Evolutionary conservation across 2,329 filamentous ascomycete species (phyloP).

Genomic region (Fusarium palustre): DNA sequence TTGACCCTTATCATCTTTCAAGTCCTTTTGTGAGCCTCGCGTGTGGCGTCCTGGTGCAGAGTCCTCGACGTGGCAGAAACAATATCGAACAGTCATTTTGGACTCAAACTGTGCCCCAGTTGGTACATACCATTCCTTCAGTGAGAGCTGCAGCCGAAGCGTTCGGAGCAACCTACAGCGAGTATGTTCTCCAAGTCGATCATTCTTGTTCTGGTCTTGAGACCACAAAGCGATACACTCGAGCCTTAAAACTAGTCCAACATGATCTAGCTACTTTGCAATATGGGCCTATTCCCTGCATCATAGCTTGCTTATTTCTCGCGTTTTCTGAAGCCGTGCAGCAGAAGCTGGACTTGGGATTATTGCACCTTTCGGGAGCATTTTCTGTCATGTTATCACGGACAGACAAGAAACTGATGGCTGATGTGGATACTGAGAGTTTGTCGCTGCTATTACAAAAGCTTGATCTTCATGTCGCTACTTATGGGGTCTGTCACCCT

Average conservation of each 20-base stretch:
- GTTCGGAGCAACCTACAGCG: slow-evolving; percentile 34
- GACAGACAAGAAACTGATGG: neutral
- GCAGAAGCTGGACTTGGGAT: slow-evolving; percentile 17
- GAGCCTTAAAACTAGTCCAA: slow-evolving; percentile 30
- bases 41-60: slow-evolving; percentile 21
- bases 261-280: slow-evolving; percentile 25
- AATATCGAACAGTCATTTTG: slow-evolving; percentile 31
- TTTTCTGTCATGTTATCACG: slow-evolving; percentile 29
- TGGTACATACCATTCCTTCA: slow-evolving; percentile 27
- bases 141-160: slow-evolving; percentile 35
- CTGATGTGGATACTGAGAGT: slow-evolving; percentile 1
- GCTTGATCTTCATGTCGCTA: slow-evolving; percentile 38
- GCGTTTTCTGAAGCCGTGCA: slow-evolving; percentile 24
- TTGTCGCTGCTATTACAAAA: slow-evolving; percentile 31
- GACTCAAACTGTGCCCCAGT: slow-evolving; percentile 31
- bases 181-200: slow-evolving; percentile 21
- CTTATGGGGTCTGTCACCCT: slow-evolving; percentile 19
- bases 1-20: neutral
- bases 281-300: slow-evolving; percentile 22
- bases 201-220: neutral
- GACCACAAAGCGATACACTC: slow-evolving; percentile 21
- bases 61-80: slow-evolving; percentile 33
- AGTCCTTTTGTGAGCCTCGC: slow-evolving; percentile 24
- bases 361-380: slow-evolving; percentile 26
- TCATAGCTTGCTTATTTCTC: slow-evolving; percentile 38